Evolutionary conservation across 192 early-diverging fungal species (phyloP), one percentile per base, ranked within the genome.

Genomic region (Paraglomus occultum): DNA sequence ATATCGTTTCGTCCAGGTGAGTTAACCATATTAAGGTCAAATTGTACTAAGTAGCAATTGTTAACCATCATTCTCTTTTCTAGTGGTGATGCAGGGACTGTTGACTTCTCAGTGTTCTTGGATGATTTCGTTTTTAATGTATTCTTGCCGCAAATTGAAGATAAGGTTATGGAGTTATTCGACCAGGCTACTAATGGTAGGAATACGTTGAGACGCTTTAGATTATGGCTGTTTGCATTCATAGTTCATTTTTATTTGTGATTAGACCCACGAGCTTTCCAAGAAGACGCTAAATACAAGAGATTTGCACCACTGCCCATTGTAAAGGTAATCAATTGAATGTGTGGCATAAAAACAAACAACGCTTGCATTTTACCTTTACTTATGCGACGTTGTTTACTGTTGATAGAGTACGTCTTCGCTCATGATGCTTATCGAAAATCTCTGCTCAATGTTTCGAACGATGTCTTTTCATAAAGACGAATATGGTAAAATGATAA

Each of bases 81-180:
- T 52, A 80, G 79, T 39, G 73, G 67, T 47, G 62, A 74, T 51
- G 61, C 55, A 11, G 71, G 58, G n/a, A 72, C 71, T 18, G 83
- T 77, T 18, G 77, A 78, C 17, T 91, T 92, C 62, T 76, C 79
- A 51, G 79, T 64, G 15, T 92, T 90, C 78, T 62, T 92, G 49
- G 84, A 92, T 51, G 91, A 92, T 46, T 92, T 92, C 80, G 84
- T 94, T 51, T 64, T 85, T 74, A 88, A 89, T 80, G 79, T 92
- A 20, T 96, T 93, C 59, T 67, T 97, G 67, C 91, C 93, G 9
- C 87, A 90, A 59, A 89, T 93, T 58, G 92, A 96, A 69, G 85
- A 92, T n/a, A 85, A 90, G 48, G 88, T 92, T 0, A 77, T 93
- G 77, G 85, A 88, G 42, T 84, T 90, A 66, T 87, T 89, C 62